Evolutionary conservation across 2,329 filamentous ascomycete genomes (phyloP).

Genomic region (Seiridium cupressi): DNA sequence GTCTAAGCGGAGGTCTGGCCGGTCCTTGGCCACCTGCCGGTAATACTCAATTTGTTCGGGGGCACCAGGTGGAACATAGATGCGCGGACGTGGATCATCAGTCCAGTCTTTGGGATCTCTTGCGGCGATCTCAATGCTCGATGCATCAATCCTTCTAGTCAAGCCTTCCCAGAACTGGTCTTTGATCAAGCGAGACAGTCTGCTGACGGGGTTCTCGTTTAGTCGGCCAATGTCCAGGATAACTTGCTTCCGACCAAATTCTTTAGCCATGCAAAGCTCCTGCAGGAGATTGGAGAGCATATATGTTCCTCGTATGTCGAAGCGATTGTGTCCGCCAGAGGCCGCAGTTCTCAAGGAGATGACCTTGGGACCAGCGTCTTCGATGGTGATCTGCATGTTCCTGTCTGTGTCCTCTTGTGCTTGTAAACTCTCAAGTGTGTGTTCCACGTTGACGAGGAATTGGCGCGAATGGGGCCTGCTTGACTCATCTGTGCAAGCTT

Average conservation of each 20-base stretch:
- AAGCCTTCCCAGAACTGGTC: constrained; percentile 92
- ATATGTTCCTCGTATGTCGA: constrained; percentile 93
- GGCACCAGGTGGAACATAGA: constrained; percentile 83
- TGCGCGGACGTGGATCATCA: constrained; percentile 79
- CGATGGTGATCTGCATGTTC: constrained; percentile 97
- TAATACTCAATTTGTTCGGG: constrained; percentile 93
- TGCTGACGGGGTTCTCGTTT: constrained; percentile 92
- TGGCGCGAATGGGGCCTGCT: constrained; percentile 65
- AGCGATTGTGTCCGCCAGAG: constrained; percentile 82
- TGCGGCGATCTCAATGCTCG: constrained; percentile 81
- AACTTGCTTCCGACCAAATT: constrained; percentile 85
- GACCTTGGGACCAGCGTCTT: constrained; percentile 91
- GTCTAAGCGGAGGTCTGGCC: constrained; percentile 83
- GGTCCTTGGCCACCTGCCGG: constrained; percentile 70
- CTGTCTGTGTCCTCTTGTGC: constrained; percentile 88
- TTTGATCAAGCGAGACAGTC: constrained; percentile 81
- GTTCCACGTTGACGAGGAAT: constrained; percentile 84
- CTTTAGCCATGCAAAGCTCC: constrained; percentile 88
- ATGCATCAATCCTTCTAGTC: constrained; percentile 86
- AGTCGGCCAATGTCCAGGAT: constrained; percentile 87
- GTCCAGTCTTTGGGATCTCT: constrained; percentile 96
- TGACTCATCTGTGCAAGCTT: constrained; percentile 61
- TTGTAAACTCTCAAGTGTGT: constrained; percentile 75
- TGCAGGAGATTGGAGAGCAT: constrained; percentile 96
- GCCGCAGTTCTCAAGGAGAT: constrained; percentile 80